Evolutionary conservation across 192 early-diverging fungal species (phyloP), one percentile per base, ranked within the genome.

Genomic region (Coemansia sp.): DNA sequence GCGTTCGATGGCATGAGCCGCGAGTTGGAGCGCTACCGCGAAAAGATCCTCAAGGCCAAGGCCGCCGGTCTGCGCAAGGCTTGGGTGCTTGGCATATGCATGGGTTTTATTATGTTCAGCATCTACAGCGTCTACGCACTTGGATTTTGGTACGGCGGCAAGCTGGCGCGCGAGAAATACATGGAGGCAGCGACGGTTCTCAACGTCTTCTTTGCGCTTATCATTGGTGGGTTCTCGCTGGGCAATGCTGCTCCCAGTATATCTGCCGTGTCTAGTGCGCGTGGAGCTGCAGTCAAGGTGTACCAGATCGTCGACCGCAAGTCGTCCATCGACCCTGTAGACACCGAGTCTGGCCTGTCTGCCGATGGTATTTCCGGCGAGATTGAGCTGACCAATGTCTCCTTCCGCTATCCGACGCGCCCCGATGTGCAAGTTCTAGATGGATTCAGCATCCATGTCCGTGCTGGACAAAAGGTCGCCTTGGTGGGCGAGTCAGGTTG

Each of bases 401-500:
- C 85, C 15, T 98, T 98, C 78, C 66, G 78, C 55, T 98, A 98
- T 64, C 96, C 95, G 14, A 85, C 90, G 19, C 90, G 93, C 7
- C 90, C 90, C 0, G 94, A 95, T 46, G 90, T 96, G 12, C 80
- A 77, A 14, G 89, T 98, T 51, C 79, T 98, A 63, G 86, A 90
- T 32, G 80, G 87, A 48, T 78, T 97, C 45, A 86, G 69, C 69
- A 80, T 98, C 32, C 87, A 67, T 21, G 86, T 95, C 48, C 63
- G 78, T 36, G 85, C 92, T 5, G 95, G 96, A n/a, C 81, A 89
- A 72, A 93, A 89, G 9, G 89, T 95, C n/a, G 95, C 94, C 23
- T 85, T 98, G 64, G 96, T 96, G 9, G 96, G 96, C 45, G 86
- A 84, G 60, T 93, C 92, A 7, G 97, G 97, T 14, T 88, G 87